Percentiles rank a stretch among this genome's conserved stretches.
Evolutionary conservation across 768 basidiomycete genomes (phyloP).

Genomic region (Podaxis sp.): DNA sequence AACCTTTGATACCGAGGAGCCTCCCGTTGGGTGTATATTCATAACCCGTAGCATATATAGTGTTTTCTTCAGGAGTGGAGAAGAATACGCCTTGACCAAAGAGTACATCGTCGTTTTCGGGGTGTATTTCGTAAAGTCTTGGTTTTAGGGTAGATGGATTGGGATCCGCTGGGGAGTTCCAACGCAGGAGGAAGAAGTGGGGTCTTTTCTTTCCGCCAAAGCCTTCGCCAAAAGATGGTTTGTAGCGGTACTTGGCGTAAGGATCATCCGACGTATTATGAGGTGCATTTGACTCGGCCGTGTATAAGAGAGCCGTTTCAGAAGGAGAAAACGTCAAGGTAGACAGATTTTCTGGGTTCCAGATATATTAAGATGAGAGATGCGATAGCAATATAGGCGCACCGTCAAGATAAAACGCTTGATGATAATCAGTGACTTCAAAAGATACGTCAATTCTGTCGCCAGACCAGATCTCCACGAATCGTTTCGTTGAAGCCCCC

Average conservation of each 20-base stretch:
- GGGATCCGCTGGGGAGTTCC: slow-evolving; percentile 28
- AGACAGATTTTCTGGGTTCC: slow-evolving; percentile 45
- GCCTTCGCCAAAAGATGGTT: slow-evolving; percentile 64
- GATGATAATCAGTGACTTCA: slow-evolving; percentile 60
- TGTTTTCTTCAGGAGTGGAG: slow-evolving; percentile 29
- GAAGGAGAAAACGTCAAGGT: slow-evolving; percentile 54
- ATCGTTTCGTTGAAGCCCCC: slow-evolving; percentile 41
- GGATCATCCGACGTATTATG: slow-evolving; percentile 29
- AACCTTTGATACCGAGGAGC: slow-evolving; percentile 56
- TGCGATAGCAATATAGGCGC: not conserved
- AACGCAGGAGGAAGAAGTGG: slow-evolving; percentile 52
- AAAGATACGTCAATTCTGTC: slow-evolving; percentile 42
- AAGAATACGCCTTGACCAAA: slow-evolving; percentile 49
- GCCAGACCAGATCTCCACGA: slow-evolving; percentile 60
- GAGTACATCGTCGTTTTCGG: slow-evolving; percentile 13
- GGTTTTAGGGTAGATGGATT: slow-evolving; percentile 2
- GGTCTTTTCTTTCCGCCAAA: slow-evolving; percentile 53
- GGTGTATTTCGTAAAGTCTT: slow-evolving; percentile 7
- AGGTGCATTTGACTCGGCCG: slow-evolving; percentile 52
- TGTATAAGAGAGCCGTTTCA: slow-evolving; percentile 55
- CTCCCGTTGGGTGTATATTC: slow-evolving; percentile 57
- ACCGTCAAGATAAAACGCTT: slow-evolving; percentile 66
- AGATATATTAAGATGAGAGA: not conserved
- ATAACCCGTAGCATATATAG: slow-evolving; percentile 61
- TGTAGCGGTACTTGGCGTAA: slow-evolving; percentile 51